Base-by-base conservation (phyloP, 345 rosid species). In the Camelina sativa region DNA sequence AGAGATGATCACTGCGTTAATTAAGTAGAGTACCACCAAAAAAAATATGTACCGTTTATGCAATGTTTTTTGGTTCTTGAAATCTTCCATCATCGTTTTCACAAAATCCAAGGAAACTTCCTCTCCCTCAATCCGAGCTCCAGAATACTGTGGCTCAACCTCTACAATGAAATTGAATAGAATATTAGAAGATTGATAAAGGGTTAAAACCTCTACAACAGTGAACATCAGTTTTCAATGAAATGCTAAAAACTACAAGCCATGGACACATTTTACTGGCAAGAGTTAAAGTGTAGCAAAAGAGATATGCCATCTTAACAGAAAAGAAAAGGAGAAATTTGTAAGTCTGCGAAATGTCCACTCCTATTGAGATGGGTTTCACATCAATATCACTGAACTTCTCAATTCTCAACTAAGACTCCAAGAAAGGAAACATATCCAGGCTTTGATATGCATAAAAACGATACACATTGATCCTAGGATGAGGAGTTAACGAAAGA, bases 81-180 rank as follows among this genome's bases (percentile, higher is more conserved):
- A 95, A 72, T 92, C 97, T 17, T 92, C 98, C 87, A 90, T 86
- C 99, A 95, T 90, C 76, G 84, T 87, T 81, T 85, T 89, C 72
- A 95, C 92, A 86, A 95, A 95, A 76, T 92, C 97, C 82, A 89
- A 82, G 20, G 99, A 85, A 35, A 95, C 84, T 73, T 79, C 86
- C 63, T 92, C 98, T 16, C 96, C 98, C 78, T 87, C 97, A 38
- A 95, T 90, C 81, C 89, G 88, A 61, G 99, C 98, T 74, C 99
- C 99, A 17, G 89, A 75, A 65, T 92, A 95, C 44, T 90, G 97
- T 40, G 98, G 94, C 89, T 95, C 99, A 83, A 95, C 98, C 83
- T 92, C 99, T 95, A 76, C 40, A 85, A 75, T 28, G 19, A 69
- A 72, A 67, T 58, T 76, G 61, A 72, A 65, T 23, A 38, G 53